phyloP scores from a whole-genome alignment of 495 filamentous ascomycete species.

The Penicillium antarcticum region DNA sequence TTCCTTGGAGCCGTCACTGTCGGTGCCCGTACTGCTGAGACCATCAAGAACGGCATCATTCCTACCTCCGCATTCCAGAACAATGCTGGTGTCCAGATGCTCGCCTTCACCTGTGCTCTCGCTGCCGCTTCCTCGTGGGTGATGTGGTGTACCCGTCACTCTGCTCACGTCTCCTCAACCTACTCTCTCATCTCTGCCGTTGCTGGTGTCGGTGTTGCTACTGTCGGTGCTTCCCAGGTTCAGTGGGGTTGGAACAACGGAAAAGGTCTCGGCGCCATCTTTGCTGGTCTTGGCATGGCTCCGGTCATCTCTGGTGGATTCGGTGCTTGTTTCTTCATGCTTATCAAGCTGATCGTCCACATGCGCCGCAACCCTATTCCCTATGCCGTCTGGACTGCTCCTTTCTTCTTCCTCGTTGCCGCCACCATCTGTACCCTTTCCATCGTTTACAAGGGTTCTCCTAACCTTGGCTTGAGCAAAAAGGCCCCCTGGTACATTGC shows the following conservation, averaged over 20 bases:
- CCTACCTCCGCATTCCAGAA: conserved; percentile 43
- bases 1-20: conserved; percentile 57
- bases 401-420: conserved; percentile 58
- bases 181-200: conserved; percentile 63
- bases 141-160: conserved; percentile 62
- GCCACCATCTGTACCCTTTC: conserved; percentile 56
- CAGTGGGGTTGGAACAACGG: conserved; percentile 63
- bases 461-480: conserved; percentile 50
- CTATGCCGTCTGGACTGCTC: conserved; percentile 55
- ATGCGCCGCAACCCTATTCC: conserved; percentile 53
- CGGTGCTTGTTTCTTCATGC: conserved; percentile 55
- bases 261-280: conserved; percentile 58
- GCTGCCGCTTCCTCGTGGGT: conserved; percentile 54
- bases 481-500: conserved; percentile 55
- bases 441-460: conserved; percentile 64
- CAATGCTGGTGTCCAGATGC: conserved; percentile 57
- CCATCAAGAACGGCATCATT: conserved; percentile 59
- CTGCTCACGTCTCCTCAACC: conserved; percentile 60
- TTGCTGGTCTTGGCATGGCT: conserved; percentile 59
- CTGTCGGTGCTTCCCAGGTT: conserved; percentile 52
- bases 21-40: conserved; percentile 56
- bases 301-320: conserved; percentile 56
- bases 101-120: conserved; percentile 56
- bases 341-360: conserved; percentile 58
- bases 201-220: conserved; percentile 60